Base-by-base conservation (phyloP, 164 flowering plant genomes). In the Stephania yunnanensis region DNA sequence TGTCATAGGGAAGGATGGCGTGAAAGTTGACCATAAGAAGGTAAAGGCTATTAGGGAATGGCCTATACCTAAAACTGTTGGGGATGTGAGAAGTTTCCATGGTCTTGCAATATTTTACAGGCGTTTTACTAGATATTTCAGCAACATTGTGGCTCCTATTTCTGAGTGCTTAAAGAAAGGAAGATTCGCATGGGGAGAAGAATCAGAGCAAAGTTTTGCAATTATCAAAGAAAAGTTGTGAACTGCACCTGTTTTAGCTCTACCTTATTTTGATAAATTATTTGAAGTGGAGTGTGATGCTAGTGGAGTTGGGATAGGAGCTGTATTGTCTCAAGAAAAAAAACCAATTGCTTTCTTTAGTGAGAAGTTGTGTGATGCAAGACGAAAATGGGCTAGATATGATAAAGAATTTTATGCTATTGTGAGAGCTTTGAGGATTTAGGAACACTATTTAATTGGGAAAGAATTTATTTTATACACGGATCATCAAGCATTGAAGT, bases 231-330 rank as follows among this genome's bases (percentile, higher is more conserved):
- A 36, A 8, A 46, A 71, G 30, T 52, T 71, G 12, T 53, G 20
- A 2, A 29, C 22, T 29, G 46, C 74, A 22, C 45, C 8, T 72
- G 45, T 72, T 31, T 22, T 71, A 10, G 58, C 42, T 46, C 20
- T 71, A 7, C 30, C 61, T 44, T 0, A 46, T 71, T 48, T 71
- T 52, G 15, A 15, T 6, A 46, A 71, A 20, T 52, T 20, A 11
- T 71, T 71, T 48, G 73, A 71, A 15, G 73, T 71, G 20, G 61
- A 48, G 7, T 71, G 61, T 71, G 73, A 71, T 52, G 61, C 61
- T 5, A 11, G 12, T 20, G 29, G n/a, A 11, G 30, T 48, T 6
- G 61, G 73, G 11, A 48, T 46, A 11, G 30, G 73, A 4, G 73
- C n/a, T 71, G 73, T 71, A 46, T 15, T 71, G 13, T 70, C 72